A percentile compares a stretch with the other conserved stretches of the same genome.
Evolutionary conservation across 768 basidiomycete species (phyloP).

Genomic region (Boletus edulis): DNA sequence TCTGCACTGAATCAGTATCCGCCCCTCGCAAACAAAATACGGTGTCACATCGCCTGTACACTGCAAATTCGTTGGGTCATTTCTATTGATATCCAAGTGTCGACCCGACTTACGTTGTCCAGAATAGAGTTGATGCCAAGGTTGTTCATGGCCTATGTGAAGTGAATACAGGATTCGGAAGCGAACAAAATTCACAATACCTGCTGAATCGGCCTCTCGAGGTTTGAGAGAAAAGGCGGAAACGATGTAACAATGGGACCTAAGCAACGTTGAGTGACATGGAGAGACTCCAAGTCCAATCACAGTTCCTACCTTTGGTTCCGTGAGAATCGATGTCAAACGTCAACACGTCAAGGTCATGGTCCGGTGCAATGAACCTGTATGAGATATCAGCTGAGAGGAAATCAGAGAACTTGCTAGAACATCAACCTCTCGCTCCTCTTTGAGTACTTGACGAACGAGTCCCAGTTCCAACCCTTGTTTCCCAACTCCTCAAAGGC

Average conservation of each 20-base stretch:
- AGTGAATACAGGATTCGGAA: not conserved
- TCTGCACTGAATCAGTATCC: not conserved
- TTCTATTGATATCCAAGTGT: not conserved
- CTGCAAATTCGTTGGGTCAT: not conserved
- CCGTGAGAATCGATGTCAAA: not conserved
- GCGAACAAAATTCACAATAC: not conserved
- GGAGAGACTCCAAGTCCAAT: not conserved
- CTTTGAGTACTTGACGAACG: constrained; percentile 3
- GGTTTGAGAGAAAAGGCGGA: not conserved
- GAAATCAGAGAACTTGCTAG: not conserved
- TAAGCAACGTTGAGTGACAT: not conserved
- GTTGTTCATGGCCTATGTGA: not conserved
- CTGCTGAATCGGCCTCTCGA: not conserved
- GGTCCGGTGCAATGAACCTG: constrained; percentile 2
- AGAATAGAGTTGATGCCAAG: not conserved
- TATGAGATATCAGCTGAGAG: not conserved
- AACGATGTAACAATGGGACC: constrained; percentile 1
- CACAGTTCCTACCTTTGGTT: not conserved
- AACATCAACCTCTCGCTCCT: not conserved
- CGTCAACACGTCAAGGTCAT: not conserved
- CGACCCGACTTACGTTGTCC: not conserved
- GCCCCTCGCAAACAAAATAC: not conserved
- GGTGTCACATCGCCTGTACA: not conserved
- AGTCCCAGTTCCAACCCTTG: constrained; percentile 2
- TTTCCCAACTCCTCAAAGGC: constrained; percentile 2